phyloP scores from a whole-genome alignment of 106 monocot species.

The Alisma plantagoaquatica region DNA sequence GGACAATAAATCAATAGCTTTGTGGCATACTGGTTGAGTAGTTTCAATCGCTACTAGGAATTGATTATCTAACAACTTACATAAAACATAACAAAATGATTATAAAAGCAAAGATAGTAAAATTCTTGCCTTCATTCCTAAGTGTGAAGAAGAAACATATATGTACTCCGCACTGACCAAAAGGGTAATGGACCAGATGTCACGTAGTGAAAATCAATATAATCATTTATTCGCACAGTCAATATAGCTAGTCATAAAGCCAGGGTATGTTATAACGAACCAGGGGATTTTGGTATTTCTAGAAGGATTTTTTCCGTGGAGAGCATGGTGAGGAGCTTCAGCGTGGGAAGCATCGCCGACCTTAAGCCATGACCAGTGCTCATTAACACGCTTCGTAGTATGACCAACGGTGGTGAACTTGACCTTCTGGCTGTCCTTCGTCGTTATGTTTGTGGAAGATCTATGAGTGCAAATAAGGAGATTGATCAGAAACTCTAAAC shows the following conservation, averaged over 20 bases:
- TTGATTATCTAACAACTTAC: no score
- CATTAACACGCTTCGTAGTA: constrained; percentile 47
- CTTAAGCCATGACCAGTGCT: constrained; percentile 69
- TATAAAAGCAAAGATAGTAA: constrained; percentile 35
- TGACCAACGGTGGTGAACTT: constrained; percentile 53
- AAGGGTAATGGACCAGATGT: background rate
- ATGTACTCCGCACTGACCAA: background rate
- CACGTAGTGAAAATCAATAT: background rate
- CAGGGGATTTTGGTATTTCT: constrained; percentile 62
- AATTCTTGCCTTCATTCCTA: constrained; percentile 57
- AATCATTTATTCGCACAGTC: no score
- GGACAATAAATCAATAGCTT: no score
- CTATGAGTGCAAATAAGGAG: no score
- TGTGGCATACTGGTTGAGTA: no score
- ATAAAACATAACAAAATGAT: no score
- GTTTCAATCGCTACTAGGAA: no score
- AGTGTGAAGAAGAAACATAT: background rate
- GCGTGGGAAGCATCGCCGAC: constrained; percentile 73
- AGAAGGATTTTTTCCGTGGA: constrained; percentile 83
- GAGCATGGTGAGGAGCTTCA: constrained; percentile 81
- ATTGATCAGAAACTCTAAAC: no score
- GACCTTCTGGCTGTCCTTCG: constrained; percentile 67
- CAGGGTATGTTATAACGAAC: no score
- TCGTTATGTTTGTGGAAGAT: no score
- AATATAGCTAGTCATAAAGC: no score